phyloP scores from a whole-genome alignment of 2,329 filamentous ascomycete species.

The Talaromyces sp. region DNA sequence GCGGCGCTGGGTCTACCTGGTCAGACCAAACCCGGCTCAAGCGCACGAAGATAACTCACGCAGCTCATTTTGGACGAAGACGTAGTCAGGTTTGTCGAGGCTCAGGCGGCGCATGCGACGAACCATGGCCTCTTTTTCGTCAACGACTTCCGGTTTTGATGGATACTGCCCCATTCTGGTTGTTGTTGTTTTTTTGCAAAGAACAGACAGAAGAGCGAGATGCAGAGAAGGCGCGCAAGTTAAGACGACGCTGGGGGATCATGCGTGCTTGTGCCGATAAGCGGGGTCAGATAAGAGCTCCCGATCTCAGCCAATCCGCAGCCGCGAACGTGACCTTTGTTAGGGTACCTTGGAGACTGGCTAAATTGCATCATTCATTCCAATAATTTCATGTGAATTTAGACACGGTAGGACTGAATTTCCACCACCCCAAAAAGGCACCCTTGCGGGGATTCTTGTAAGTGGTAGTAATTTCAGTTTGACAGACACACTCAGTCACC shows the following conservation, averaged over 20 bases:
- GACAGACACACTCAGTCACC: no score
- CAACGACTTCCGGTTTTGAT: constrained; percentile 1
- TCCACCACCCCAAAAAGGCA: no score
- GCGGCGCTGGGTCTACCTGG: constrained; percentile 4
- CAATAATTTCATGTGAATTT: background rate
- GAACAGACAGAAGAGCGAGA: background rate
- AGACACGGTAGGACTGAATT: no score
- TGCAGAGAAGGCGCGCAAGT: background rate
- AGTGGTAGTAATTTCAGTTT: no score
- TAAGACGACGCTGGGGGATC: background rate
- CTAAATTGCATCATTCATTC: background rate
- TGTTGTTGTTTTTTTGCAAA: background rate
- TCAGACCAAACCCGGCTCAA: background rate
- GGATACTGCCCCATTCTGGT: constrained; percentile 8
- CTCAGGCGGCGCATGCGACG: constrained; percentile 10
- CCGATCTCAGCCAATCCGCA: background rate
- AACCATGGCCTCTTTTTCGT: constrained; percentile 8
- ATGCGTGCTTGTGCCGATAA: background rate
- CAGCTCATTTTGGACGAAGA: constrained; percentile 14
- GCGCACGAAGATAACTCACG: background rate
- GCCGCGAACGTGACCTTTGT: background rate
- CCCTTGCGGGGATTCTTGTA: no score
- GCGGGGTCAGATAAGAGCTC: background rate
- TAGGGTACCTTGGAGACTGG: background rate
- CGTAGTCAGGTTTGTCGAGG: constrained; percentile 9